Evolutionary conservation across 1,284 basidiomycete genomes (phyloP).

Genomic region (Puccinia novopanici): DNA sequence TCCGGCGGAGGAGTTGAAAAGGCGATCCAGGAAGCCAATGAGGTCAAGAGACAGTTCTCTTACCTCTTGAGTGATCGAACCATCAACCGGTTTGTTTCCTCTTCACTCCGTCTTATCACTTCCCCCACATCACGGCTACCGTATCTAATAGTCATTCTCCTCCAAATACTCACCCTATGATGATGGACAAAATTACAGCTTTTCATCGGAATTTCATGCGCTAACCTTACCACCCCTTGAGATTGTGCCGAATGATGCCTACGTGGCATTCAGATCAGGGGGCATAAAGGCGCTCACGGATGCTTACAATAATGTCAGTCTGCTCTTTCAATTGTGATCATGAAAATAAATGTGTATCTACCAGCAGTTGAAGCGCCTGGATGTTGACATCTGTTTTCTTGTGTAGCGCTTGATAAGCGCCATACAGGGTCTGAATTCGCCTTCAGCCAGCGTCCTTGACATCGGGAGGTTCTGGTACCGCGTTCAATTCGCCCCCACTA

Average conservation of each 20-base stretch:
- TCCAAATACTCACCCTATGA: too few relatives aligned
- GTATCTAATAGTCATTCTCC: too few relatives aligned
- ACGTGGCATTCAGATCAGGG: neutral
- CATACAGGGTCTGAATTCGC: conserved; percentile 33
- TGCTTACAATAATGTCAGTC: conserved; percentile 29
- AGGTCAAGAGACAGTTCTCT: conserved; percentile 32
- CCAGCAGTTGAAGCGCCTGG: neutral
- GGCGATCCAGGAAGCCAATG: neutral
- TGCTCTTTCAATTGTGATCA: neutral
- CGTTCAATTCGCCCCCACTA: conserved; percentile 2
- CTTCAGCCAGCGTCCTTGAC: conserved; percentile 27
- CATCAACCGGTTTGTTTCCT: conserved; percentile 39
- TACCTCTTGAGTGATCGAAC: neutral
- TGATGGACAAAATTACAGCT: too few relatives aligned
- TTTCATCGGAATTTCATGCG: conserved; percentile 20
- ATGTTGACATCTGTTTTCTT: neutral
- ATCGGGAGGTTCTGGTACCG: conserved; percentile 16
- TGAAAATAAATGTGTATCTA: neutral
- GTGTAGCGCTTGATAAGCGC: conserved; percentile 21
- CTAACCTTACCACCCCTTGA: conserved; percentile 40
- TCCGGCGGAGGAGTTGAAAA: conserved; percentile 12
- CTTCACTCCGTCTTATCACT: neutral
- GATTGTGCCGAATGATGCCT: conserved; percentile 24
- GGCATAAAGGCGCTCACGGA: conserved; percentile 26
- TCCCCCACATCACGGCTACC: neutral